Conservation (phyloP, 345 rosid genomes). For the Jatropha curcas region DNA sequence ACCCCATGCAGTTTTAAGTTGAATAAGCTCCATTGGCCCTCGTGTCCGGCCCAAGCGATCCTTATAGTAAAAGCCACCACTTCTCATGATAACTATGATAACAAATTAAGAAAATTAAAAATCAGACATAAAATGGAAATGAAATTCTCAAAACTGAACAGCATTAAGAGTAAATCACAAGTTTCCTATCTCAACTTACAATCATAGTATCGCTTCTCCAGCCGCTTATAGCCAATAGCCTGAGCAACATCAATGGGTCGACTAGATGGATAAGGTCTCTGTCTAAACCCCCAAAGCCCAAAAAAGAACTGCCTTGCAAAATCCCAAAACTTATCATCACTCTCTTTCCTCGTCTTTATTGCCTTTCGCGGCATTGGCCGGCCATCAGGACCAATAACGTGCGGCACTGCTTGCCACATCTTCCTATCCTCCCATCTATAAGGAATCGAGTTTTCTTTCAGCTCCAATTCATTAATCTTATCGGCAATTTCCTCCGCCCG, state of each 20-base stretch:
- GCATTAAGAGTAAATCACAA: neutral
- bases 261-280: constrained; percentile 81
- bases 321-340: constrained; percentile 95
- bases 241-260: constrained; percentile 87
- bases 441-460: constrained; percentile 54
- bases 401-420: constrained; percentile 70
- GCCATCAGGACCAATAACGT: constrained; percentile 72
- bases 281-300: constrained; percentile 91
- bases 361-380: constrained; percentile 91
- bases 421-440: constrained; percentile 68
- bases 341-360: constrained; percentile 62
- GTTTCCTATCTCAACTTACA: constrained; percentile 41
- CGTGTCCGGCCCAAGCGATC: constrained; percentile 89
- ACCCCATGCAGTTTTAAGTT: constrained; percentile 92
- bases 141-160: neutral
- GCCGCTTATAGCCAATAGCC: constrained; percentile 82
- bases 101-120: no score
- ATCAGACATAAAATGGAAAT: no score
- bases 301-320: constrained; percentile 75
- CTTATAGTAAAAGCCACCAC: constrained; percentile 82
- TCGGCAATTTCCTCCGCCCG: constrained; percentile 66
- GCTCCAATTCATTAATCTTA: constrained; percentile 58
- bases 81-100: constrained; percentile 73
- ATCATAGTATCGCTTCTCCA: constrained; percentile 85
- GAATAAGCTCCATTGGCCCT: constrained; percentile 86